Percentiles rank a stretch among this genome's conserved stretches.
Conservation (phyloP, 371 early-diverging fungal genomes). For the Mortierella sp. region DNA sequence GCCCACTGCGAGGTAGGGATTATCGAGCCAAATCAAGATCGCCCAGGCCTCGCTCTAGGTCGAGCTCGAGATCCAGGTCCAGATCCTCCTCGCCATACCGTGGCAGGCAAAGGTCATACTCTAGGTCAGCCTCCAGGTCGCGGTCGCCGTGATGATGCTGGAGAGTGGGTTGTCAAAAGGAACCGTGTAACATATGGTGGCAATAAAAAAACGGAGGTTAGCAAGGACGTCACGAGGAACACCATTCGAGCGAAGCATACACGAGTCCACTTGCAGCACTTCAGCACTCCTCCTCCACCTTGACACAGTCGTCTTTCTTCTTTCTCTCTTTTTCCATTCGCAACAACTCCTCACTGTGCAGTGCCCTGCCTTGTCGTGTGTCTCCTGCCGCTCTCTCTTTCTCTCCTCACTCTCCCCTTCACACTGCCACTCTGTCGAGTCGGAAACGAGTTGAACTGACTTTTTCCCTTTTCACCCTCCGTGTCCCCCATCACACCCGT, state of each 20-base stretch:
- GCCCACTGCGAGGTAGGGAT: slow-evolving; percentile 6
- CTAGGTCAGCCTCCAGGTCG: slow-evolving; percentile 24
- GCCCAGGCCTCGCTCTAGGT: slow-evolving; percentile 15
- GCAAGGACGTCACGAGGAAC: no score
- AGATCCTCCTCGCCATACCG: slow-evolving; percentile 11
- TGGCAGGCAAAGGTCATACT: slow-evolving; percentile 5
- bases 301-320: not conserved
- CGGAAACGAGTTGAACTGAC: no score
- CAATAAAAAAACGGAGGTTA: not conserved
- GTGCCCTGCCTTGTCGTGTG: no score
- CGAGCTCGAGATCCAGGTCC: slow-evolving; percentile 22
- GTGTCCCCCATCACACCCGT: no score
- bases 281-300: not conserved
- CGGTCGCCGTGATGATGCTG: slow-evolving; percentile 15
- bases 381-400: no score
- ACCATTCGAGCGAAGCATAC: no score
- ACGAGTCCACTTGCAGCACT: no score
- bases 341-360: no score
- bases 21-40: slow-evolving; percentile 17
- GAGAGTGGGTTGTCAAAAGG: not conserved
- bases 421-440: no score
- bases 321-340: not conserved
- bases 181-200: not conserved
- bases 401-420: no score
- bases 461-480: no score